A percentile compares a stretch with the other conserved stretches of the same genome.
Conservation (phyloP, 2,329 filamentous ascomycete species). For the Penicillium sp. region DNA sequence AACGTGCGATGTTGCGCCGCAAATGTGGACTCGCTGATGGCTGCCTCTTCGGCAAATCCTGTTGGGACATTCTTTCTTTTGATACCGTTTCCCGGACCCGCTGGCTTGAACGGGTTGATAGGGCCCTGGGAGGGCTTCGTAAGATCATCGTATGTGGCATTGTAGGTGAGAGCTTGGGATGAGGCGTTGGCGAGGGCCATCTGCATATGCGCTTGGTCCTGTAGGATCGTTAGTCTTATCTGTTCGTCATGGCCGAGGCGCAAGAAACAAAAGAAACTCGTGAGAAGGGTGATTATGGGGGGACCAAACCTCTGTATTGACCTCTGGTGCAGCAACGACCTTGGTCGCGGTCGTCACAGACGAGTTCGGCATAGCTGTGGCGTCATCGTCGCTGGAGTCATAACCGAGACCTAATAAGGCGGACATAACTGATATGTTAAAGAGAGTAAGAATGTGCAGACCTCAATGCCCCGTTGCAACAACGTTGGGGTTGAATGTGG, state of each 20-base stretch:
- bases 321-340: conserved; percentile 52
- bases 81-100: conserved; percentile 50
- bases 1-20: conserved; percentile 81
- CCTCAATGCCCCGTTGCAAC: conserved; percentile 3
- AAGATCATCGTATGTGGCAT: conserved; percentile 68
- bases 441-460: conserved; percentile 2
- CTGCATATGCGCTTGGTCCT: conserved; percentile 52
- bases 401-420: conserved; percentile 46
- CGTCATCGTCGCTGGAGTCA: conserved; percentile 52
- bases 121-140: conserved; percentile 66
- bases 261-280: not conserved
- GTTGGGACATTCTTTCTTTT: conserved; percentile 83
- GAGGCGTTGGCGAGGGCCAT: conserved; percentile 53
- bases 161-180: conserved; percentile 51
- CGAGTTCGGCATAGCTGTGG: conserved; percentile 23
- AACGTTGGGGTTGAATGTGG: conserved; percentile 3
- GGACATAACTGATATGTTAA: conserved; percentile 33
- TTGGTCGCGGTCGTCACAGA: conserved; percentile 34
- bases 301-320: conserved; percentile 57
- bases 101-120: conserved; percentile 70
- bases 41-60: conserved; percentile 82
- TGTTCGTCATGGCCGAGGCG: not conserved
- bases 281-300: conserved; percentile 15
- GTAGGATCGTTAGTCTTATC: conserved; percentile 40
- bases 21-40: conserved; percentile 87